Evolutionary conservation across 2,329 filamentous ascomycete genomes (phyloP), one percentile per base, ranked within the genome.

Genomic region (Penicillium sp.): DNA sequence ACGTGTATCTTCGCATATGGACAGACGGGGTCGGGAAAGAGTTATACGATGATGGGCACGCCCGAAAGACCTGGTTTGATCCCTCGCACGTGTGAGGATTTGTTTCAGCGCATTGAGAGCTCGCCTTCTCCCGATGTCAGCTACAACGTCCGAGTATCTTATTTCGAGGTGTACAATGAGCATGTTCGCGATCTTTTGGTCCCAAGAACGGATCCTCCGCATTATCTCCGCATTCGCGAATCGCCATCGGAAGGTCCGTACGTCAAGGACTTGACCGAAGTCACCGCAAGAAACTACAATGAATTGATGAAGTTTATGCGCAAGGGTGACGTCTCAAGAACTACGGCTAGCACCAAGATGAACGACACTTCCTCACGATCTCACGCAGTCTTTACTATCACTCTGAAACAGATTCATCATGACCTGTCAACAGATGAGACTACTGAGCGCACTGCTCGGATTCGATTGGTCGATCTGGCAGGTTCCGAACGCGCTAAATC

Each of bases 131-230:
- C 90, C 46, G 95, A 93, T 71, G 89, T 95, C 68, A 95, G 89
- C 60, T 99, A 96, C 78, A 93, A 92, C 63, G 93, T 99, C 57
- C 87, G 93, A 55, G 93, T 97, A 25, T 96, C 91, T 3, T 99
- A 99, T 75, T 97, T 99, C 65, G 93, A 99, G 69, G 93, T 99
- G 54, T 99, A 99, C 80, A 99, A 99, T 72, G 93, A 99, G 74
- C 93, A 97, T 71, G 93, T 99, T 41, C 88, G 93, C 50, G 93
- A 99, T 67, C 77, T 99, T 30, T 81, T 99, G 38, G 87, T 90
- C 0, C 88, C 91, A 10, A 80, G 87, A 25, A 87, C 84, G 48
- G 87, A 88, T 54, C 79, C 88, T 4, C 88, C 91, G 1, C 86
- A 95, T 67, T 96, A 97, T 69, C 86, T 99, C 62, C 96, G 96